A percentile compares a stretch with the other conserved stretches of the same genome.
phyloP scores from a whole-genome alignment of 257 asterid genomes.

The Craterostigma plantagineum region DNA sequence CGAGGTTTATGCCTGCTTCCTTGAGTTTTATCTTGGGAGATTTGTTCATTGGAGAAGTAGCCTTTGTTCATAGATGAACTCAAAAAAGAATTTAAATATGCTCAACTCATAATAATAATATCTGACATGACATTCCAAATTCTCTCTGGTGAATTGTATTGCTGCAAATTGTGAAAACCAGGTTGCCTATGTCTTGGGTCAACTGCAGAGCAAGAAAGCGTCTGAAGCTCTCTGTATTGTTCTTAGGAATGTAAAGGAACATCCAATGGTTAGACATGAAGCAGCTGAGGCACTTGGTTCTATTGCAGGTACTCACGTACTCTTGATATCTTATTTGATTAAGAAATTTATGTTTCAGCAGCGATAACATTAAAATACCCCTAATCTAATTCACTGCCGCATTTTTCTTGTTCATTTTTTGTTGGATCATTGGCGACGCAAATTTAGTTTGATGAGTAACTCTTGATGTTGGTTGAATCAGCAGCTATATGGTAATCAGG shows the following conservation, averaged over 20 bases:
- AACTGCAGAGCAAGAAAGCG: constrained; percentile 76
- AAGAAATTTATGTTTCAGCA: neutral
- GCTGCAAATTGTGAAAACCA: constrained; percentile 6
- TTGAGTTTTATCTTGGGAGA: constrained; percentile 1
- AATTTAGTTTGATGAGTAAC: no score
- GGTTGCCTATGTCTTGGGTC: constrained; percentile 96
- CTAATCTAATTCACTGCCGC: no score
- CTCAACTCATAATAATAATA: no score
- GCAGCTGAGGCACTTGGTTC: constrained; percentile 99
- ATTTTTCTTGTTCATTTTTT: no score
- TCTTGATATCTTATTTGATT: neutral
- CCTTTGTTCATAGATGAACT: no score
- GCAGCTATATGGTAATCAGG: neutral
- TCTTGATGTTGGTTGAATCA: neutral
- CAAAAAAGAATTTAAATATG: no score
- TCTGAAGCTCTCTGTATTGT: constrained; percentile 61
- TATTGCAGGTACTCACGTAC: constrained; percentile 45
- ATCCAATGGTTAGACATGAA: constrained; percentile 98
- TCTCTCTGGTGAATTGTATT: no score
- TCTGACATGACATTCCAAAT: no score
- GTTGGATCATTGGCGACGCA: no score
- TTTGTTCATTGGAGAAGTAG: no score
- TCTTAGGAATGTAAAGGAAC: constrained; percentile 54
- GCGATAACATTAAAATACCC: neutral
- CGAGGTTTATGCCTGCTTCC: constrained; percentile 36